Evolutionary conservation across 2,329 filamentous ascomycete genomes (phyloP).

Genomic region (Hypoxylon sp.): DNA sequence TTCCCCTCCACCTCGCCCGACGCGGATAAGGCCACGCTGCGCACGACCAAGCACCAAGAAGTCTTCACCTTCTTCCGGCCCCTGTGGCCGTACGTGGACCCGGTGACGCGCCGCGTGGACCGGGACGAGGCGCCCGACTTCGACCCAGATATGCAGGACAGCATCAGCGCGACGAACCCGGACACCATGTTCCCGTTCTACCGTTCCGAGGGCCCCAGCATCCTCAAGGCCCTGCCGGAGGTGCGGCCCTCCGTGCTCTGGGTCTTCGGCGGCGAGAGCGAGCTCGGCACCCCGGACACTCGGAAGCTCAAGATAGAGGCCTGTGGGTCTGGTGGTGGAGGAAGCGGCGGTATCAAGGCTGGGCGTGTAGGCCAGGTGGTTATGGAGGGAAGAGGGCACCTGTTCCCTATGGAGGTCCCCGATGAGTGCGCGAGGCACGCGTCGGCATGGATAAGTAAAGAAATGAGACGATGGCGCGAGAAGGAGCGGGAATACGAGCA

Average conservation of each 20-base stretch:
- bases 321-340: slow-evolving; percentile 76
- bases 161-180: slow-evolving; percentile 43
- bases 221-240: slow-evolving; percentile 68
- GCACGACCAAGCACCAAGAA: slow-evolving; percentile 89
- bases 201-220: slow-evolving; percentile 70
- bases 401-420: slow-evolving; percentile 86
- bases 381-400: slow-evolving; percentile 76
- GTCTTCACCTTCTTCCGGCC: slow-evolving; percentile 81
- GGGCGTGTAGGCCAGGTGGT: slow-evolving; percentile 76
- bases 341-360: slow-evolving; percentile 72
- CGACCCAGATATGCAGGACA: slow-evolving; percentile 55
- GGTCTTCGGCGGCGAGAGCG: slow-evolving; percentile 73
- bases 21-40: slow-evolving; percentile 72
- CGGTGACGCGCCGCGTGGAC: slow-evolving; percentile 56
- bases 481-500: slow-evolving; percentile 69
- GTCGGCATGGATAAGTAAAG: slow-evolving; percentile 67
- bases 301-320: slow-evolving; percentile 69
- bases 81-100: slow-evolving; percentile 61
- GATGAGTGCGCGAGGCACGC: slow-evolving; percentile 72
- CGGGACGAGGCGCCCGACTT: slow-evolving; percentile 61
- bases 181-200: slow-evolving; percentile 69
- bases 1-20: slow-evolving; percentile 60
- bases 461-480: slow-evolving; percentile 67
- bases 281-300: slow-evolving; percentile 64
- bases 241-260: slow-evolving; percentile 76